phyloP scores from a whole-genome alignment of 2,329 filamentous ascomycete genomes.

The Ustulina deusta region DNA sequence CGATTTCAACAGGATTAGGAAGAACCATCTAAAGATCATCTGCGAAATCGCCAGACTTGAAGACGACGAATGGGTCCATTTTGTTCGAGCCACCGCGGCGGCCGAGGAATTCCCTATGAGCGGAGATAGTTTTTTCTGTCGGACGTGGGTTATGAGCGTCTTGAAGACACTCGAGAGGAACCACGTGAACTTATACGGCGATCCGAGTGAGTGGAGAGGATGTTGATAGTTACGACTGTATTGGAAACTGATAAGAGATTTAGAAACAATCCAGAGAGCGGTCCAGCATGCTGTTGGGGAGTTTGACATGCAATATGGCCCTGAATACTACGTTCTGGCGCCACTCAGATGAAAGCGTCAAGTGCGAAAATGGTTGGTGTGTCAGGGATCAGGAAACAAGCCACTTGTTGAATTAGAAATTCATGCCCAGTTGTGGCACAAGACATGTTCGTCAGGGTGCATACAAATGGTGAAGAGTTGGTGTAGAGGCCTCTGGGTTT shows the following conservation, averaged over 20 bases:
- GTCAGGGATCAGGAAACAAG: not conserved
- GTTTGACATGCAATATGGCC: constrained; percentile 7
- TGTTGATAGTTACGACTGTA: too few relatives aligned
- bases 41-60: constrained; percentile 15
- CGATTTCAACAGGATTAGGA: constrained; percentile 11
- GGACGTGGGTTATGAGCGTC: constrained; percentile 25
- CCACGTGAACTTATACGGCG: constrained; percentile 1
- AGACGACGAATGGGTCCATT: not conserved
- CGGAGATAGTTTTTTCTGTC: constrained; percentile 12
- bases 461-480: not conserved
- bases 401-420: not conserved
- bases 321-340: constrained; percentile 11
- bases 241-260: not conserved
- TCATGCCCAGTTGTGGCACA: not conserved
- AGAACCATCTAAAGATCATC: constrained; percentile 11
- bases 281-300: constrained; percentile 1
- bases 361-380: too few relatives aligned
- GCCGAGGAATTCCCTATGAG: constrained; percentile 1
- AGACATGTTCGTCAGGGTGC: too few relatives aligned
- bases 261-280: constrained; percentile 6
- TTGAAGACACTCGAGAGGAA: constrained; percentile 10
- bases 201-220: not conserved
- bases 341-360: not conserved
- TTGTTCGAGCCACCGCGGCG: not conserved
- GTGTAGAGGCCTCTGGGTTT: too few relatives aligned